phyloP scores from a whole-genome alignment of 352 stramenopile species.

The Globisporangium perplexum region DNA sequence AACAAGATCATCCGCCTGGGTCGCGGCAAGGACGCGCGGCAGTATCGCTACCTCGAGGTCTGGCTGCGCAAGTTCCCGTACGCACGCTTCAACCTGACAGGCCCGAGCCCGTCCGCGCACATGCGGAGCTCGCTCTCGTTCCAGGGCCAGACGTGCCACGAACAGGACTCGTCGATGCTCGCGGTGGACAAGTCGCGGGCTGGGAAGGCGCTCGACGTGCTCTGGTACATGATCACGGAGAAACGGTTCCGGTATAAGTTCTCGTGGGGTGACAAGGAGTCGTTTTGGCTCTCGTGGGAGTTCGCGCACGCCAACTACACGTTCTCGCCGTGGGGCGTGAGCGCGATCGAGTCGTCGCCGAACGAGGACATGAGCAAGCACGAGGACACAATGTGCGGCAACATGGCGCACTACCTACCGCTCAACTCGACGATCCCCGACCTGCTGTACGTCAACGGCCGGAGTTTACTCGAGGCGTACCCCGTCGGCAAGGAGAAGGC shows the following conservation, averaged over 20 bases:
- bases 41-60: slow-evolving; percentile 38
- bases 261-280: slow-evolving; percentile 69
- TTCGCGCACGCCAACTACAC: slow-evolving; percentile 42
- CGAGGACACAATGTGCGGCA: slow-evolving; percentile 57
- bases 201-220: slow-evolving; percentile 39
- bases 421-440: slow-evolving; percentile 30
- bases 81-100: slow-evolving; percentile 31
- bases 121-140: slow-evolving; percentile 41
- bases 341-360: slow-evolving; percentile 33
- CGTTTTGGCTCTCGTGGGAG: slow-evolving; percentile 72
- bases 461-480: slow-evolving; percentile 45
- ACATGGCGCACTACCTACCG: slow-evolving; percentile 56
- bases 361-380: slow-evolving; percentile 54
- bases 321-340: slow-evolving; percentile 63
- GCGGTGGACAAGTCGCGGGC: slow-evolving; percentile 53
- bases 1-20: slow-evolving; percentile 32
- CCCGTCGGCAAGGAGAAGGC: slow-evolving; percentile 25
- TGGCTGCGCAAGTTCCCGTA: slow-evolving; percentile 56
- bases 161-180: slow-evolving; percentile 73
- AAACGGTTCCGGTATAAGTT: slow-evolving; percentile 63
- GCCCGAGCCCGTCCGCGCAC: slow-evolving; percentile 17
- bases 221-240: slow-evolving; percentile 66
- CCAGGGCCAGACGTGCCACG: slow-evolving; percentile 36
- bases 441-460: slow-evolving; percentile 47
- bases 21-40: slow-evolving; percentile 16